Evolutionary conservation across 345 rosid genomes (phyloP).

Genomic region (Brassica napus): DNA sequence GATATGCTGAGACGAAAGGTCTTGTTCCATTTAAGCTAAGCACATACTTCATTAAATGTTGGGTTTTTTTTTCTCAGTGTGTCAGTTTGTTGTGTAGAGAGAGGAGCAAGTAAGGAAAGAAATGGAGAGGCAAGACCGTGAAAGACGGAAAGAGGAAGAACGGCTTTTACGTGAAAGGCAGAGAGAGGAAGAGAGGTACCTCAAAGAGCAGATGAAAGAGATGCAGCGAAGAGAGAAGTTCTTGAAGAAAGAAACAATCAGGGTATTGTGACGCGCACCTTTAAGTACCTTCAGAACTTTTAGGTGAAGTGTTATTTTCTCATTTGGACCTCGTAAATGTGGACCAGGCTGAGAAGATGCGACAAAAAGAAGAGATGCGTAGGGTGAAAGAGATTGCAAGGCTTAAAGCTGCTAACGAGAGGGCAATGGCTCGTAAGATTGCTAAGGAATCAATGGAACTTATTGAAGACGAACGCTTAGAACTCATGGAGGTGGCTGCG

Average conservation of each 20-base stretch:
- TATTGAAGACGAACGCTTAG: constrained; percentile 82
- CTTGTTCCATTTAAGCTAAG: constrained; percentile 27
- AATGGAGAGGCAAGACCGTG: constrained; percentile 88
- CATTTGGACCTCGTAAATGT: constrained; percentile 8
- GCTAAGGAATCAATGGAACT: constrained; percentile 89
- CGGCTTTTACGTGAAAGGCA: constrained; percentile 84
- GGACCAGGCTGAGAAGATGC: constrained; percentile 76
- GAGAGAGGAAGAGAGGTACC: constrained; percentile 84
- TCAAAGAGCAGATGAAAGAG: constrained; percentile 84
- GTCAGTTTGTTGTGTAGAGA: constrained; percentile 46
- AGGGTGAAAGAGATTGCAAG: constrained; percentile 76
- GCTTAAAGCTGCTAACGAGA: constrained; percentile 87
- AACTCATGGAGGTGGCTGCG: constrained; percentile 89
- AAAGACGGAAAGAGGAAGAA: constrained; percentile 91
- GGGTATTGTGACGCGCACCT: constrained; percentile 49
- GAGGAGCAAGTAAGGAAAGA: constrained; percentile 86
- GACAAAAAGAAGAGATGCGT: constrained; percentile 81
- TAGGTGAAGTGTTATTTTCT: constrained; percentile 10
- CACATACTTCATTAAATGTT: constrained; percentile 9
- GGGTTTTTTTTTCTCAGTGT: not conserved
- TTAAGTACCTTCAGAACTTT: constrained; percentile 7
- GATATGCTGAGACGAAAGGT: constrained; percentile 87
- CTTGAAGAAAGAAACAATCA: constrained; percentile 77
- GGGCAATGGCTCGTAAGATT: constrained; percentile 82
- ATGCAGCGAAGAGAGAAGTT: constrained; percentile 83